Percentiles rank a stretch among this genome's conserved stretches.
Evolutionary conservation across 345 rosid species (phyloP).

Genomic region (Conringia planisiliqua): DNA sequence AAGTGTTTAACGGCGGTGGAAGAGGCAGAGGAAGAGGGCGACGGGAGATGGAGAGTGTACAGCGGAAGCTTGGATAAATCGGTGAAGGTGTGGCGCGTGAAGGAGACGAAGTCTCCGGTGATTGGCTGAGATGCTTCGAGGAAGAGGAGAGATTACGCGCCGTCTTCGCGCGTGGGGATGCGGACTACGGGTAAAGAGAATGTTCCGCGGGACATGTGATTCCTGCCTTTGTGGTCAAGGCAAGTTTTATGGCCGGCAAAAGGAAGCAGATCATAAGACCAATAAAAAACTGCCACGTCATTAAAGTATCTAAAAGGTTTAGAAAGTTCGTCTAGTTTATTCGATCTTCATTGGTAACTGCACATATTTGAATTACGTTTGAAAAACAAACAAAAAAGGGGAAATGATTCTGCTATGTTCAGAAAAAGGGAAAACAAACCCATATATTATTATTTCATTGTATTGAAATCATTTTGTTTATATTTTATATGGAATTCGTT

Average conservation of each 20-base stretch:
- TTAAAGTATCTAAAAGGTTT: neutral
- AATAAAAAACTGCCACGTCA: slow-evolving; percentile 20
- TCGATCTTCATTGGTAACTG: slow-evolving; percentile 22
- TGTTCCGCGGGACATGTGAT: slow-evolving; percentile 24
- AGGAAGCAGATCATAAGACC: slow-evolving; percentile 10
- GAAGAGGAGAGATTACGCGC: neutral
- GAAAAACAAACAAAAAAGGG: neutral
- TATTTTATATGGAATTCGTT: neutral
- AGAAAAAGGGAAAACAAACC: neutral
- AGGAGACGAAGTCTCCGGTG: slow-evolving; percentile 35
- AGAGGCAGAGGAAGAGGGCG: slow-evolving; percentile 39
- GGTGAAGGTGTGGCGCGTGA: slow-evolving; percentile 85
- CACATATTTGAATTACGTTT: slow-evolving; percentile 24
- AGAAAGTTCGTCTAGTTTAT: slow-evolving; percentile 16
- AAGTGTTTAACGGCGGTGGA: slow-evolving; percentile 78
- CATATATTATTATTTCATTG: slow-evolving; percentile 8
- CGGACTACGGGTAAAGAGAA: neutral
- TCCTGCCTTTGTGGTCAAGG: slow-evolving; percentile 24
- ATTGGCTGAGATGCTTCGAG: neutral
- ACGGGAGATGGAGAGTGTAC: slow-evolving; percentile 54
- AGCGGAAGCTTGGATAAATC: slow-evolving; percentile 88
- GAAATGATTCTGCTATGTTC: neutral
- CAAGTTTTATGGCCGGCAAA: slow-evolving; percentile 34
- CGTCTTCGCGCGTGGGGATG: slow-evolving; percentile 10
- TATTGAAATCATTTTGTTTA: neutral